Evolutionary conservation across 2,329 filamentous ascomycete species (phyloP), one percentile per base, ranked within the genome.

Genomic region (Xenosphaeropsis pyriputrescens): DNA sequence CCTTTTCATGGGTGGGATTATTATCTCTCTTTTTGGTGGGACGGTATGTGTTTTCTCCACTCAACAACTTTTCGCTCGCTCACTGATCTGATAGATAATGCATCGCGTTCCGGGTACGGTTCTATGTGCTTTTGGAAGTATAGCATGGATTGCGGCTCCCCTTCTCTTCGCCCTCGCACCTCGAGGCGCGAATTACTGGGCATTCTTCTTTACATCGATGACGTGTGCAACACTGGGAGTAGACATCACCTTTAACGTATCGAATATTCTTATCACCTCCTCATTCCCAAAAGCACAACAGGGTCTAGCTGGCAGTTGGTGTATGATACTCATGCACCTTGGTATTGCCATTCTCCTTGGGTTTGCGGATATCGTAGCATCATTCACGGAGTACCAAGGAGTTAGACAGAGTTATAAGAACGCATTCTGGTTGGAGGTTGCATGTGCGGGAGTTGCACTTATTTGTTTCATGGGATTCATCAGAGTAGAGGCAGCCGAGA

Each of bases 261-360:
- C 76, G 14, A 86, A 81, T 49, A 70, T 88, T 41, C 88, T 83
- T 57, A 80, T 85, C 53, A 85, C 80, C 0, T 85, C 80, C 0
- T 72, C 70, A 12, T 62, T 86, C 44, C 79, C 81, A 0, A 63
- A 64, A 4, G 65, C 70, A 11, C 65, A 75, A 36, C 83, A 89
- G 52, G 81, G 79, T 0, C 62, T 85, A 0, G 82, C 80, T 0
- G 79, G 81, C 1, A 80, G 75, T 0, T 55, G 86, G 34, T 75
- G 82, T 49, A 85, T 82, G 57, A 75, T 72, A 35, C 57, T 85
- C 2, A 53, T 85, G 19, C 81, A 84, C 48, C 63, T 88, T 7
- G 78, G 79, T 8, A 79, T 85, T 48, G 78, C 79, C 1, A 65
- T 86, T 37, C 75, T 76, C 59, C 63, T 86, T 5, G 80, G 78